phyloP scores from a whole-genome alignment of 306 rosid genomes.

The Dalbergia cultrata region DNA sequence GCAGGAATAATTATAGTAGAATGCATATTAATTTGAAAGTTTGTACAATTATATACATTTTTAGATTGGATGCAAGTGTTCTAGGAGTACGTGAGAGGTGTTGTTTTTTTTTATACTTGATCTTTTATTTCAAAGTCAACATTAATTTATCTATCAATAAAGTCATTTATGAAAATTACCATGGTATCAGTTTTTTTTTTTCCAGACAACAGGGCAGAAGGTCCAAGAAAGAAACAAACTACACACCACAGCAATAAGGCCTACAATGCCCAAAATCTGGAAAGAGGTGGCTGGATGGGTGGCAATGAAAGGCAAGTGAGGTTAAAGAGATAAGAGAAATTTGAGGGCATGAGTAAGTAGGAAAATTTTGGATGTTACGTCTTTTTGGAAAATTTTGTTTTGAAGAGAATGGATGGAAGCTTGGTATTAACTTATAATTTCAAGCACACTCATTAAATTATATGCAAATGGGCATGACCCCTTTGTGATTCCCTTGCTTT shows the following conservation, averaged over 20 bases:
- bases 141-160: too few species aligned
- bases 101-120: too few species aligned
- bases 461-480: slow-evolving; percentile 60
- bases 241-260: too few species aligned
- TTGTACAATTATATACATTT: too few species aligned
- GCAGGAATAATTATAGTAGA: not conserved
- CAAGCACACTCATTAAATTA: slow-evolving; percentile 60
- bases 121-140: too few species aligned
- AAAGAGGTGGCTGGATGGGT: slow-evolving; percentile 39
- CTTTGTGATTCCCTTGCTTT: not conserved
- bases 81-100: too few species aligned
- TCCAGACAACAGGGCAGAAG: too few species aligned
- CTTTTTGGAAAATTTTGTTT: slow-evolving; percentile 63
- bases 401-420: slow-evolving; percentile 61
- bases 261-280: too few species aligned
- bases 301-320: slow-evolving; percentile 21
- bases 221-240: too few species aligned
- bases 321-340: slow-evolving; percentile 1
- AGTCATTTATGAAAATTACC: too few species aligned
- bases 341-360: slow-evolving; percentile 40
- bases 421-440: slow-evolving; percentile 57
- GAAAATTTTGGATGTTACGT: slow-evolving; percentile 51
- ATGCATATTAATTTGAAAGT: not conserved
- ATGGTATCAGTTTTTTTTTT: too few species aligned
- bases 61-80: too few species aligned